Conservation (phyloP, 1,139 yeast genomes). For the Suhomyces kunorum region DNA sequence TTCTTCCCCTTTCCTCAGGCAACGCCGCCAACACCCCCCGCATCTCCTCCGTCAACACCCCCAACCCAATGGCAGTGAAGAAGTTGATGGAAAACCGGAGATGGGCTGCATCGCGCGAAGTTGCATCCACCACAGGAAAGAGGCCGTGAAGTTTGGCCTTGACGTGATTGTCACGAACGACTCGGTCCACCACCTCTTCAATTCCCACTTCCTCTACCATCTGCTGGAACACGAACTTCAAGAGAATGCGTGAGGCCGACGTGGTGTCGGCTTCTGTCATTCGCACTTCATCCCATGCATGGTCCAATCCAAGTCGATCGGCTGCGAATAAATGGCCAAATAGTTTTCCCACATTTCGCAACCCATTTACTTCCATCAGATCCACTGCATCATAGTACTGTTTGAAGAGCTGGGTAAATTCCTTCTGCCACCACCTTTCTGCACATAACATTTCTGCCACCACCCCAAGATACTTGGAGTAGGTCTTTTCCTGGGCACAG, state of each 20-base stretch:
- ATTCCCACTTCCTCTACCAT: constrained; percentile 78
- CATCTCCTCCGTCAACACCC: constrained; percentile 80
- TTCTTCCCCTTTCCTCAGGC: constrained; percentile 29
- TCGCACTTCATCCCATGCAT: constrained; percentile 56
- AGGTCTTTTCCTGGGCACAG: constrained; percentile 85
- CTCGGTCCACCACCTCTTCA: constrained; percentile 44
- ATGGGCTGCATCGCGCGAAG: constrained; percentile 54
- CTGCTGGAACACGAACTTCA: constrained; percentile 80
- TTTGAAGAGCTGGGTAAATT: constrained; percentile 55
- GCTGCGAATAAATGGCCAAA: constrained; percentile 85
- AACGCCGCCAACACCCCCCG: constrained; percentile 52
- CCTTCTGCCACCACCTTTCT: constrained; percentile 55
- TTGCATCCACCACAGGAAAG: constrained; percentile 43
- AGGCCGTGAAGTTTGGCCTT: constrained; percentile 51
- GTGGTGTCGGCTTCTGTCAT: constrained; percentile 75
- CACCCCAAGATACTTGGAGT: constrained; percentile 81
- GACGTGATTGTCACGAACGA: constrained; percentile 50
- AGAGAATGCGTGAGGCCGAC: constrained; percentile 77
- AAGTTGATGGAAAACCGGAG: constrained; percentile 81
- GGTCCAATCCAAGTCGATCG: constrained; percentile 54
- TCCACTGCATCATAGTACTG: constrained; percentile 61
- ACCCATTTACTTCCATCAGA: constrained; percentile 67
- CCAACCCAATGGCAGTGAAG: constrained; percentile 91
- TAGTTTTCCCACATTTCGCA: constrained; percentile 79
- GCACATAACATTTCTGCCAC: constrained; percentile 71